A percentile compares a stretch with the other conserved stretches of the same genome.
phyloP scores from a whole-genome alignment of 345 rosid genomes.

The Populus davidiana region DNA sequence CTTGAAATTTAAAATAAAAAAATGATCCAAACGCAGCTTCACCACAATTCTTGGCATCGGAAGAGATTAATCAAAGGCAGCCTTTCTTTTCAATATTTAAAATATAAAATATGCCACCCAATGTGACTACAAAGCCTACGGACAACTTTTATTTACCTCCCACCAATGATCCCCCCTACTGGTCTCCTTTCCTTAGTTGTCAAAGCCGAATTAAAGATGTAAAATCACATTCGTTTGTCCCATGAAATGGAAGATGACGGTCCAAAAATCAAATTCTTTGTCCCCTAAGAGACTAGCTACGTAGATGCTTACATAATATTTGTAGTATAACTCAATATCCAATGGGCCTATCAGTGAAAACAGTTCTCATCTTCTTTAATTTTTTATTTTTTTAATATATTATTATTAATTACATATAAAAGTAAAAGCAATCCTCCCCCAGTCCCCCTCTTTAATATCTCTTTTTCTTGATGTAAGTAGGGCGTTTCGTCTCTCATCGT shows the following conservation, averaged over 20 bases:
- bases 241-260: neutral
- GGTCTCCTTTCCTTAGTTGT: neutral
- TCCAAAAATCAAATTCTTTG: neutral
- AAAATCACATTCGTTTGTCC: neutral
- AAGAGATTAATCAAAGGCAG: neutral
- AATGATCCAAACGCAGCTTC: neutral
- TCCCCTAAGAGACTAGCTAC: neutral
- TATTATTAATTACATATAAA: too few species aligned
- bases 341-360: too few species aligned
- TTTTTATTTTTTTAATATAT: too few species aligned
- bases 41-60: neutral
- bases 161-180: neutral
- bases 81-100: neutral
- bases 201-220: neutral
- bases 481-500: too few species aligned
- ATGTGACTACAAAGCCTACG: neutral
- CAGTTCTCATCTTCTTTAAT: too few species aligned
- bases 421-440: too few species aligned
- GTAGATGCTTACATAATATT: too few species aligned
- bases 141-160: neutral
- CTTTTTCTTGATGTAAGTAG: too few species aligned
- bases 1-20: too few species aligned
- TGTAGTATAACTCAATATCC: too few species aligned
- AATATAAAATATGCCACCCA: neutral
- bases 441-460: too few species aligned